A percentile compares a stretch with the other conserved stretches of the same genome.
Evolutionary conservation across 225 moss, liverwort and hornwort genomes (phyloP).

Genomic region (Bryoerythrophyllum caledonicum): DNA sequence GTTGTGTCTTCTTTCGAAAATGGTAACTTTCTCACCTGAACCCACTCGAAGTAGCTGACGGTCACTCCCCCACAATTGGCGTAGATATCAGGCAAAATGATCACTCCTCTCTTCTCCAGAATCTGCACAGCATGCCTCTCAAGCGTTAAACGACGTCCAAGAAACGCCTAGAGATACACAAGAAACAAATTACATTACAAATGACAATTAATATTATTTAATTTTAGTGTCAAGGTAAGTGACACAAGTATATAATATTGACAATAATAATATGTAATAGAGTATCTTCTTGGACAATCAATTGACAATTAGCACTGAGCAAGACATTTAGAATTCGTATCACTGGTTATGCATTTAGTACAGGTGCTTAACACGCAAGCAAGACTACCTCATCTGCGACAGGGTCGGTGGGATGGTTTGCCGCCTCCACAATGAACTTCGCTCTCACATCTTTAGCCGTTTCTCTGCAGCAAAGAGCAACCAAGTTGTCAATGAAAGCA

Average conservation of each 20-base stretch:
- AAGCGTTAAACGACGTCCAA: background rate
- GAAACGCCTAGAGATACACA: background rate
- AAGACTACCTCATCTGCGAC: conserved; percentile 80
- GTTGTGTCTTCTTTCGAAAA: background rate
- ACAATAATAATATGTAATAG: too few species aligned
- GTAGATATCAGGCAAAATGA: conserved; percentile 85
- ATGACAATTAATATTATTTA: too few species aligned
- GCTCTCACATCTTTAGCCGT: conserved; percentile 84
- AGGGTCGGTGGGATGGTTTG: conserved; percentile 95
- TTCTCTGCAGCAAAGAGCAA: conserved; percentile 48
- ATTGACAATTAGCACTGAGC: too few species aligned
- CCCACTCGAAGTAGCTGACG: conserved; percentile 99
- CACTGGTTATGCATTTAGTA: too few species aligned
- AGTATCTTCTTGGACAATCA: too few species aligned
- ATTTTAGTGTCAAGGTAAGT: too few species aligned
- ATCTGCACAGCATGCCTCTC: conserved; percentile 46
- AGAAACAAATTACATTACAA: background rate
- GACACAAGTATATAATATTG: too few species aligned
- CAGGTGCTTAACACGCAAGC: too few species aligned
- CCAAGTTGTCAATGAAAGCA: background rate
- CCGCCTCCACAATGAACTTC: conserved; percentile 91
- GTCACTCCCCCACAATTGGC: conserved; percentile 97
- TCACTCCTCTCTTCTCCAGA: conserved; percentile 65
- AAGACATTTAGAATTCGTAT: too few species aligned
- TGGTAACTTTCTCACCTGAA: conserved; percentile 61